Percentiles rank a stretch among this genome's conserved stretches.
phyloP scores from a whole-genome alignment of 164 flowering plant species.

The Aristolochia contorta region DNA sequence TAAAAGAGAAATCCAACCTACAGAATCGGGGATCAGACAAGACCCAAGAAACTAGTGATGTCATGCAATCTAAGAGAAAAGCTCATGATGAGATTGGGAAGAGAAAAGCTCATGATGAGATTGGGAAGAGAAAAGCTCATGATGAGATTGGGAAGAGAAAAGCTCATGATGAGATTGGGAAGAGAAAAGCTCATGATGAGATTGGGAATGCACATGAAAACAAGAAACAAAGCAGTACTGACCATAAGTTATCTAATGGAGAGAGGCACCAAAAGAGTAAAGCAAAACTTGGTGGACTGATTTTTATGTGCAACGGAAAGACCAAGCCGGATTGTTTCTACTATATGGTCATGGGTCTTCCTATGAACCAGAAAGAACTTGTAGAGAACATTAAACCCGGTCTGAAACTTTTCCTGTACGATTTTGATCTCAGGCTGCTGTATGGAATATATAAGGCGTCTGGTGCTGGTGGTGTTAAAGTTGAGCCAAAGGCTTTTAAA shows the following conservation, averaged over 20 bases:
- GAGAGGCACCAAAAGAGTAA: constrained; percentile 13
- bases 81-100: constrained; percentile 7
- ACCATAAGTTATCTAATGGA: neutral
- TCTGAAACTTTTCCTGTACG: constrained; percentile 13
- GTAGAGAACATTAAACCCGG: constrained; percentile 14
- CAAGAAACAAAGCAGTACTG: constrained; percentile 6
- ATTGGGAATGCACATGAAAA: constrained; percentile 6
- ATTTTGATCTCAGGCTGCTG: constrained; percentile 14
- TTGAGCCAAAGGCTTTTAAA: constrained; percentile 15
- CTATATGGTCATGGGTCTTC: constrained; percentile 15
- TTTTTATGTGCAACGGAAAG: constrained; percentile 13
- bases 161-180: constrained; percentile 7
- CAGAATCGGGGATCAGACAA: neutral
- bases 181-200: constrained; percentile 5
- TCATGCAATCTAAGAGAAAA: neutral
- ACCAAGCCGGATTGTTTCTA: constrained; percentile 14
- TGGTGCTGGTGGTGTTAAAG: constrained; percentile 11
- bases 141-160: constrained; percentile 7
- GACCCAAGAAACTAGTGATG: too few species aligned
- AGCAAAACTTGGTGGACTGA: constrained; percentile 12
- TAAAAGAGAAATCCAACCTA: neutral
- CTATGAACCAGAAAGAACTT: neutral
- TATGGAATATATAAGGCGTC: constrained; percentile 15
- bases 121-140: constrained; percentile 4
- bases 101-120: too few species aligned